phyloP scores from a whole-genome alignment of 2,329 filamentous ascomycete species.

The Penicillium psychrosexuale region DNA sequence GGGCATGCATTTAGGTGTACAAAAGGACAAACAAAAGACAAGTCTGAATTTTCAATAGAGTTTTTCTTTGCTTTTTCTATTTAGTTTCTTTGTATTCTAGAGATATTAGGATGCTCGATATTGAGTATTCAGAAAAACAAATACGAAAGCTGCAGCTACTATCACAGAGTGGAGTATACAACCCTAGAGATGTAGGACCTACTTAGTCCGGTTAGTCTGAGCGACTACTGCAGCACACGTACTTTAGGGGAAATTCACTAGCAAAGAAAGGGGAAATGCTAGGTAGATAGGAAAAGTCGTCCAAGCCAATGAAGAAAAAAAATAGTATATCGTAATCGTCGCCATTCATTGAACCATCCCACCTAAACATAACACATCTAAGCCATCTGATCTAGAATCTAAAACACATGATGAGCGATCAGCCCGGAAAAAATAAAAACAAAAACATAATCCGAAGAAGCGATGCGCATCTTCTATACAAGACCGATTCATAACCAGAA shows the following conservation, averaged over 20 bases:
- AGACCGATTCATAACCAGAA: background rate
- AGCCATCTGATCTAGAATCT: constrained; percentile 2
- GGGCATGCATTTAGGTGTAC: background rate
- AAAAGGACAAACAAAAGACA: background rate
- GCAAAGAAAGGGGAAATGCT: background rate
- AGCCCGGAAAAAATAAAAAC: background rate
- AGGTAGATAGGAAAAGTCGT: background rate
- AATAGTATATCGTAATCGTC: constrained; percentile 3
- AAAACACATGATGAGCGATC: constrained; percentile 2
- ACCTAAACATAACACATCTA: background rate
- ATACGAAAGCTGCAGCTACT: background rate
- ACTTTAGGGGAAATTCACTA: no score
- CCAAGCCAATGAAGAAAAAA: background rate
- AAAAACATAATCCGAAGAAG: background rate
- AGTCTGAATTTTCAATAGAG: background rate
- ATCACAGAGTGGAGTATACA: background rate
- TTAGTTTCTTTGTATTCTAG: background rate
- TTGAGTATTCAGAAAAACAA: no score
- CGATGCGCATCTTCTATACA: constrained; percentile 6
- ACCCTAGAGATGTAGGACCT: background rate
- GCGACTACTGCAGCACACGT: background rate
- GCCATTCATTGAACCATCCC: constrained; percentile 2
- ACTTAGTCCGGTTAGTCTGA: background rate
- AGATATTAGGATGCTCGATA: background rate
- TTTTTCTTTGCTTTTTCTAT: background rate